phyloP scores from a whole-genome alignment of 352 stramenopile genomes.

The Peronospora farinosa region DNA sequence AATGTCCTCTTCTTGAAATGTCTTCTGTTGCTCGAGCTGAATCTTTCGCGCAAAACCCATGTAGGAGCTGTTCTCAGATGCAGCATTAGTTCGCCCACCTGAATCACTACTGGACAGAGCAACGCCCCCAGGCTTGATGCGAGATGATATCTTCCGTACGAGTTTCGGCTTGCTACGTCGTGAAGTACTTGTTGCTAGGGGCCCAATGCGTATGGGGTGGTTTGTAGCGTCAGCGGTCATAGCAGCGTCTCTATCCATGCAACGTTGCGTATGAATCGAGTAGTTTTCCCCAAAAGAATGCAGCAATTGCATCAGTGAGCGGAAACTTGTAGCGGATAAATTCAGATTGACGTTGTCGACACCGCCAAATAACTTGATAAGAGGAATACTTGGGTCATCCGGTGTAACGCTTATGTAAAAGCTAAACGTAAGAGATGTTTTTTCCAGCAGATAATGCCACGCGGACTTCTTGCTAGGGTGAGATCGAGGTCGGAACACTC shows the following conservation, averaged over 20 bases:
- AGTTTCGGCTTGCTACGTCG: constrained; percentile 29
- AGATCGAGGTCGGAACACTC: constrained; percentile 16
- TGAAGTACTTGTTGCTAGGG: constrained; percentile 5
- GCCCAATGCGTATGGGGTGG: constrained; percentile 7
- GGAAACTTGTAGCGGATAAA: constrained; percentile 58
- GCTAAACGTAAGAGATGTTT: constrained; percentile 62
- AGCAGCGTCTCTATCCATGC: constrained; percentile 21
- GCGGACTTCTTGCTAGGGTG: constrained; percentile 22
- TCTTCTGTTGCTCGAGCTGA: constrained; percentile 36
- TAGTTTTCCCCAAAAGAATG: constrained; percentile 72
- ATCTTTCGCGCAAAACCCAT: constrained; percentile 31
- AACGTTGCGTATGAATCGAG: constrained; percentile 33
- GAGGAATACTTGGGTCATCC: constrained; percentile 68
- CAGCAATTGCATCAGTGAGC: constrained; percentile 49
- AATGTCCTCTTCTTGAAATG: constrained; percentile 44
- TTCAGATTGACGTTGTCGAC: constrained; percentile 68
- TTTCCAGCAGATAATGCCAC: constrained; percentile 64
- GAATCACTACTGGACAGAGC: constrained; percentile 25
- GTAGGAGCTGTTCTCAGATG: constrained; percentile 33
- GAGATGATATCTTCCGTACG: constrained; percentile 26
- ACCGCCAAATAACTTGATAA: constrained; percentile 69
- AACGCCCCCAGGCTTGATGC: constrained; percentile 18
- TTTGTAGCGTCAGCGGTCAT: constrained; percentile 6
- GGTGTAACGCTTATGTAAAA: constrained; percentile 75
- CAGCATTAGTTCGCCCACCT: constrained; percentile 12